Conservation (phyloP, 148 eudicot species). For the Hydrangea macrophylla region DNA sequence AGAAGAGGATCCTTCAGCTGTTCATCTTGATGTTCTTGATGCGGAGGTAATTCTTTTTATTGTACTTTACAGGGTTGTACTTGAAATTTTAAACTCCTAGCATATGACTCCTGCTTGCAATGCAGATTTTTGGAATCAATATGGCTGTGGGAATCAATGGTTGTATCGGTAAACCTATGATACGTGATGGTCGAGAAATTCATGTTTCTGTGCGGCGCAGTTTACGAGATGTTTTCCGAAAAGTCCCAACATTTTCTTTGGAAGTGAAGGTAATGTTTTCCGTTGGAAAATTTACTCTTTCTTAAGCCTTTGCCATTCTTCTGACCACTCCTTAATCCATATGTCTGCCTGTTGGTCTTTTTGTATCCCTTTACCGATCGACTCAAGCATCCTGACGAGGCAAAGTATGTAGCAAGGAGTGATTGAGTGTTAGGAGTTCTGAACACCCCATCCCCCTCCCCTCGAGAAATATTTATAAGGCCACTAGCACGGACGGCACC, state of each 20-base stretch:
- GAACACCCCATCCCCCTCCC: too few species aligned
- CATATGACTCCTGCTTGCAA: background rate
- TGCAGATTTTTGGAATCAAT: constrained; percentile 84
- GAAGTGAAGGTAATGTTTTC: constrained; percentile 78
- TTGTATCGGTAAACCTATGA: constrained; percentile 78
- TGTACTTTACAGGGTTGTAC: background rate
- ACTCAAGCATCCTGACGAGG: too few species aligned
- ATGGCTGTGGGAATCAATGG: constrained; percentile 91
- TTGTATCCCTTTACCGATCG: too few species aligned
- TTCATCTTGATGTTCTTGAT: constrained; percentile 90
- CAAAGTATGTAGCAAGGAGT: too few species aligned
- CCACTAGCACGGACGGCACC: too few species aligned
- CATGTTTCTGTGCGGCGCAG: constrained; percentile 79
- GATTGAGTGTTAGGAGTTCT: too few species aligned
- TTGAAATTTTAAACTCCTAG: constrained; percentile 3
- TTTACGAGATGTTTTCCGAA: constrained; percentile 81
- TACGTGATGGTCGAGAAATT: constrained; percentile 77
- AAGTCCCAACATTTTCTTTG: constrained; percentile 81
- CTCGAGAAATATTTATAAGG: too few species aligned
- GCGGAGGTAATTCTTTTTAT: constrained; percentile 60
- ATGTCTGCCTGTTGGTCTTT: too few species aligned
- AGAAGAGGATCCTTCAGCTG: constrained; percentile 83
- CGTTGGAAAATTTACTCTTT: constrained; percentile 6
- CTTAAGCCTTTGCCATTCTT: constrained; percentile 5
- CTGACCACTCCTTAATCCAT: too few species aligned